Evolutionary conservation across 495 filamentous ascomycete species (phyloP), one percentile per base, ranked within the genome.

Genomic region (Daldinia bambusicola): DNA sequence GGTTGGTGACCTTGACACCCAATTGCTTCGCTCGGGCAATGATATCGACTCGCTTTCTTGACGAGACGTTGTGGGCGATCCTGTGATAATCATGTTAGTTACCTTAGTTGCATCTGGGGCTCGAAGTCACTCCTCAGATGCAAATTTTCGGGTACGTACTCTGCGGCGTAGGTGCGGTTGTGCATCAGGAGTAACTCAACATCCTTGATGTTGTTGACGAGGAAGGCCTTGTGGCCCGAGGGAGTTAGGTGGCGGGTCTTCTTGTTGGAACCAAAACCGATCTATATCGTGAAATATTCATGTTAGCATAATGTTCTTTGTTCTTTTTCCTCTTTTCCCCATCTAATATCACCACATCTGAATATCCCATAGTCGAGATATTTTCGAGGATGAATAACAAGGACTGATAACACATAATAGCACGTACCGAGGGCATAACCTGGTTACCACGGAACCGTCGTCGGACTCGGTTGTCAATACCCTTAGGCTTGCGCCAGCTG

Each of bases 101-200:
- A 61, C 41, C 61, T 30, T 38, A 22, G 45, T 55, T 36, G 32
- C 20, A 5, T 18, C 34, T 55, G 31, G 43, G 55, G 26, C 3
- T 41, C 20, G 40, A 16, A 38, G 20, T 4, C 41, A 7, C n/a
- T 13, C 1, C 50, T 40, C 26, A n/a, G 55, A 31, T 55, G 43
- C 91, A 81, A 98, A 97, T 86, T 93, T 97, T 75, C 61, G 69
- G 14, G n/a, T 50, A 88, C 93, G 77, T 91, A 98, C 95, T 98
- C 96, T 79, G 95, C 95, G 81, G 95, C 95, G 85, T 89, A 97
- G 81, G 93, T 97, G 81, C 91, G 91, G 91, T 98, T 98, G 91
- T 99, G 96, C 95, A 99, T 99, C 68, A 99, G 89, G 75, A 99
- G 92, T 69, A 99, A 90, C 85, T 98, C 95, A 79, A 99, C 91